A percentile compares a stretch with the other conserved stretches of the same genome.
phyloP scores from a whole-genome alignment of 768 basidiomycete genomes.

The Serpula lacrymans region DNA sequence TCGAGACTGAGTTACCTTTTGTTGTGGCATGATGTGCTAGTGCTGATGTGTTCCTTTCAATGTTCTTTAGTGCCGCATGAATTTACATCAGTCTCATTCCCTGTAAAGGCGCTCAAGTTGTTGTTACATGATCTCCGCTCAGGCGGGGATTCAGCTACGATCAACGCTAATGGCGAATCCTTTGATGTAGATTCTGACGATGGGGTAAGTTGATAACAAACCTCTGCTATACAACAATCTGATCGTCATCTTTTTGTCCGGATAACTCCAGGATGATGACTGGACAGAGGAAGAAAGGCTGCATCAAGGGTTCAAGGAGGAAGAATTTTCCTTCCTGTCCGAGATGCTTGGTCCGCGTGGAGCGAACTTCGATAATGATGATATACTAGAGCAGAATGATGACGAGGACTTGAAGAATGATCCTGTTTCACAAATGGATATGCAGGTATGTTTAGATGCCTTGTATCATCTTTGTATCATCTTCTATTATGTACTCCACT shows the following conservation, averaged over 20 bases:
- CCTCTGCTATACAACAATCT: constrained; percentile 1
- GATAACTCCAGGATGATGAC: constrained; percentile 65
- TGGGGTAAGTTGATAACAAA: constrained; percentile 45
- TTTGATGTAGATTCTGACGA: constrained; percentile 73
- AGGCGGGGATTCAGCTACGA: constrained; percentile 68
- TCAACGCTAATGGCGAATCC: constrained; percentile 50
- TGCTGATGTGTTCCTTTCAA: constrained; percentile 15
- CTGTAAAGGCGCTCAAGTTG: constrained; percentile 88
- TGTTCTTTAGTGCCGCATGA: constrained; percentile 69
- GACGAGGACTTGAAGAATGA: constrained; percentile 90
- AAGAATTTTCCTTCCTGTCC: constrained; percentile 82
- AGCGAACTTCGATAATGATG: constrained; percentile 73
- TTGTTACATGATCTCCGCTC: constrained; percentile 81
- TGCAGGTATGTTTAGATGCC: constrained; percentile 61
- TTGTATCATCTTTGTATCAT: background rate
- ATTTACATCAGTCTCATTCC: constrained; percentile 85
- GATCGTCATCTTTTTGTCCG: constrained; percentile 5
- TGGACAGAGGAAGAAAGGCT: constrained; percentile 88
- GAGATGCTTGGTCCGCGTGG: constrained; percentile 77
- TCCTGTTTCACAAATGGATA: constrained; percentile 82
- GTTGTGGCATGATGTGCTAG: constrained; percentile 6
- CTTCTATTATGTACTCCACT: background rate
- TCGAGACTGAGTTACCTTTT: constrained; percentile 7
- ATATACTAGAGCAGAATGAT: constrained; percentile 65
- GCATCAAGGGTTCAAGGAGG: constrained; percentile 56